Evolutionary conservation across 2,329 filamentous ascomycete species (phyloP), one percentile per base, ranked within the genome.

Genomic region (Colletotrichum gigasporum): DNA sequence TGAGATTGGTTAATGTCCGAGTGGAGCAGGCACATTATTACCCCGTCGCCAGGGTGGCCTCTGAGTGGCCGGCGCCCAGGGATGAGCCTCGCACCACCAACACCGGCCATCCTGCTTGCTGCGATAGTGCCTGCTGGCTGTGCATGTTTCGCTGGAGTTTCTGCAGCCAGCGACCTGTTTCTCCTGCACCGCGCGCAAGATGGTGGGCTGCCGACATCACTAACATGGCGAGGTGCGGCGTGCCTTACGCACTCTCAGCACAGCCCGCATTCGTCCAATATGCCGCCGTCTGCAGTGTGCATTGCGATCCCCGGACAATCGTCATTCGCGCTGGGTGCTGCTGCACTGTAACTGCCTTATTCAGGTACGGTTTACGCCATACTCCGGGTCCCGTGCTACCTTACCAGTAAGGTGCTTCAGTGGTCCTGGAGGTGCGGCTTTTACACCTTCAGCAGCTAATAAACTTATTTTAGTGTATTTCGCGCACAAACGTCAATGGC

Each of bases 91-190:
- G 16, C 14, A 35, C n/a, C n/a, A 18, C 20, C 18, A 35, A n/a
- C 12, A 20, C 28, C 39, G 14, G 12, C 34, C 37, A 52, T 45
- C 37, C 39, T 41, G 45, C 10, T 28, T 44, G 35, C 39, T 44
- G 39, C 32, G 39, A 28, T 28, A 45, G 39, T 39, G 20, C 52
- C 41, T 59, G 59, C 35, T 52, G 54, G 44, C 53, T 30, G 24
- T 63, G 47, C 55, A 53, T 54, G 61, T 53, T 53, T 48, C 26
- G 60, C 55, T 41, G 22, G 20, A 41, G 22, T 32, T 60, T 53
- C 60, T 53, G 47, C 55, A 53, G 39, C 48, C 37, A 50, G 26
- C 37, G 39, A 30, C 54, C 47, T 60, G 45, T 59, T 58, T 42
- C 20, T 53, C 20, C 24, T 12, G 14, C 42, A 28, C 32, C 28